Evolutionary conservation across 2,329 filamentous ascomycete genomes (phyloP).

Genomic region (Knufia petricola): DNA sequence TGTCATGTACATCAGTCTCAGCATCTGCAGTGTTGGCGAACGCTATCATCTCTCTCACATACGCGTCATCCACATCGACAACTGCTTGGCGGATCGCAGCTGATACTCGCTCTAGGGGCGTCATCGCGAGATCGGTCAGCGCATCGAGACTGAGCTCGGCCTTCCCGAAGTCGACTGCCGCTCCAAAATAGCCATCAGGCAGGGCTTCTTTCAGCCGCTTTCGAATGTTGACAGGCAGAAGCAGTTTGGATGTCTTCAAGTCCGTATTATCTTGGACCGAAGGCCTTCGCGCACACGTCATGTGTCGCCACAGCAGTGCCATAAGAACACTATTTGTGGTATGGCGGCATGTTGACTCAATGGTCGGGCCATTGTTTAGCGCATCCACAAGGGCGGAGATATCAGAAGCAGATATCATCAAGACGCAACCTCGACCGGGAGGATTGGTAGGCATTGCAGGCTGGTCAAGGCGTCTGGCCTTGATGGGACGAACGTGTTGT

Average conservation of each 20-base stretch:
- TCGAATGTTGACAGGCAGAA: constrained; percentile 32
- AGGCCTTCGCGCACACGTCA: constrained; percentile 26
- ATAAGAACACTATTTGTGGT: constrained; percentile 12
- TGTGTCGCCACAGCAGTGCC: constrained; percentile 30
- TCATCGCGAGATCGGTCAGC: constrained; percentile 18
- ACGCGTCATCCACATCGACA: constrained; percentile 26
- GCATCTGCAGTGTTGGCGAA: constrained; percentile 16
- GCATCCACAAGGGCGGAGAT: not conserved
- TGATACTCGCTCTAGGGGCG: constrained; percentile 29
- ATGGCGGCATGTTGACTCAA: not conserved
- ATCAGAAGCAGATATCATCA: constrained; percentile 14
- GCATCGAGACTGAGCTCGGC: constrained; percentile 22
- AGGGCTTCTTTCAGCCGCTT: constrained; percentile 28
- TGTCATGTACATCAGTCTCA: constrained; percentile 17
- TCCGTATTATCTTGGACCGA: constrained; percentile 25
- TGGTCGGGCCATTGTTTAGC: not conserved
- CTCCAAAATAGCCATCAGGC: constrained; percentile 31
- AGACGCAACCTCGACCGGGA: constrained; percentile 19
- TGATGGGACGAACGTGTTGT: constrained; percentile 13
- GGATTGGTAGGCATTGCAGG: constrained; percentile 5
- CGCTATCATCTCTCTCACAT: constrained; percentile 21
- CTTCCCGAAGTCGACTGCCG: constrained; percentile 32
- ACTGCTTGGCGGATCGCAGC: constrained; percentile 29
- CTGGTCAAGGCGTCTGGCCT: constrained; percentile 12
- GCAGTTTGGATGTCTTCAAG: constrained; percentile 28